Evolutionary conservation across 257 asterid genomes (phyloP).

Genomic region (Solanum tarijense): DNA sequence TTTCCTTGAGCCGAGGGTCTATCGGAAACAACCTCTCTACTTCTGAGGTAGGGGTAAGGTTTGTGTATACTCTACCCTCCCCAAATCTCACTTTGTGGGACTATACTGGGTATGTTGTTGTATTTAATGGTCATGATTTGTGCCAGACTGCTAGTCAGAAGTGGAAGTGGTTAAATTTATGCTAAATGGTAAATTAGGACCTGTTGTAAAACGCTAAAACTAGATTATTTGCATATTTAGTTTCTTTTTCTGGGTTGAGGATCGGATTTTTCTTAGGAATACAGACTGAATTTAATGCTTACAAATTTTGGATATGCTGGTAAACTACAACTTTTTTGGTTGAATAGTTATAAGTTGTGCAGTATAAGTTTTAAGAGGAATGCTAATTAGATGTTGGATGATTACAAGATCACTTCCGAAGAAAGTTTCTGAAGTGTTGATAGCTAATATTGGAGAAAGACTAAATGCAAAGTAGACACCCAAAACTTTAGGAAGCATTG

Average conservation of each 20-base stretch:
- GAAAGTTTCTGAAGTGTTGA: neutral
- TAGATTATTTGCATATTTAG: neutral
- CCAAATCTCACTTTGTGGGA: neutral
- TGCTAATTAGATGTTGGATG: neutral
- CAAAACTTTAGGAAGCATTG: neutral
- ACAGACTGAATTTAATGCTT: neutral
- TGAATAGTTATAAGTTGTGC: neutral
- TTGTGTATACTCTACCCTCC: neutral
- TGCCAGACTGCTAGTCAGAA: neutral
- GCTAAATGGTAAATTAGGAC: neutral
- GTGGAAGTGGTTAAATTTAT: neutral
- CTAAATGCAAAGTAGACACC: neutral
- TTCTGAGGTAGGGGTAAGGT: neutral
- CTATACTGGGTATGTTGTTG: neutral
- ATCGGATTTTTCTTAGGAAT: neutral
- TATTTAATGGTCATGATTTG: neutral
- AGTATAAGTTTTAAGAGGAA: neutral
- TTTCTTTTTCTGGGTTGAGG: neutral
- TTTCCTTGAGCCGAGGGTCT: neutral
- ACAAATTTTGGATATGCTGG: neutral
- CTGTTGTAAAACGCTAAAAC: neutral
- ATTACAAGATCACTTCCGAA: neutral
- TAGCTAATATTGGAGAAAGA: neutral
- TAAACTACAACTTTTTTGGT: neutral
- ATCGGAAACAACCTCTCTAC: neutral